Evolutionary conservation across 495 filamentous ascomycete genomes (phyloP), one percentile per base, ranked within the genome.

Genomic region (Pyrenopolyporus hunteri): DNA sequence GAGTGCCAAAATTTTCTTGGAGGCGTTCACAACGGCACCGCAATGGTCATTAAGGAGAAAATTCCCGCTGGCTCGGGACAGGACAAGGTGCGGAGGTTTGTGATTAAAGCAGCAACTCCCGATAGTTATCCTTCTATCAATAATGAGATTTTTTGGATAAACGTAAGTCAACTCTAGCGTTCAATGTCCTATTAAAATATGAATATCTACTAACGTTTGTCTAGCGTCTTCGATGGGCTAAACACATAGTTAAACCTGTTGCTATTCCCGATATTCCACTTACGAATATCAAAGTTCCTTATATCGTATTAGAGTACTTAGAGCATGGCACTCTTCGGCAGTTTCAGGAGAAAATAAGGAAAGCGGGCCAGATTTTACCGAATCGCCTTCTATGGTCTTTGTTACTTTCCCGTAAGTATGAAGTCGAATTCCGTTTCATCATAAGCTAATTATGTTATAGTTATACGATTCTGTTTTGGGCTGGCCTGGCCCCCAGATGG

Each of bases 301-400:
- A 23, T 11, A 29, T 40, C 4, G 11, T 40, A 1, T 17, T 16
- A 14, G 48, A 52, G 23, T 52, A 40, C 11, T 2, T 52, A 13
- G 9, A 22, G 8, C 23, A 40, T 20, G 35, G 48, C 0, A 40
- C 48, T 16, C 14, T 52, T 6, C 5, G 4, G 3, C 13, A 11
- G 10, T 52, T 52, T 1, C 23, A 40, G 9, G 25, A 40, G 6
- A 52, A 35, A 4, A 6, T 9, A 7, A 40, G 5, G n/a, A 29
- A 7, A 29, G 48, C 35, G 7, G 14, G 13, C 13, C 7, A 29
- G 9, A 7, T 20, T 14, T 13, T 52, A 31, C 48, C 48, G 13
- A 52, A 52, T 25, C 48, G 48, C 9, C 10, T 52, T 2, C 1
- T 52, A n/a, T 52, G 48, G 48, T 20, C 48, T 19, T 40, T 52